Percentiles rank a stretch among this genome's conserved stretches.
These are phyloP conservation scores for Selaginella tamariscina DNA, from an alignment of 75 land plant genomes.

Conservation along the genomic window DNA sequence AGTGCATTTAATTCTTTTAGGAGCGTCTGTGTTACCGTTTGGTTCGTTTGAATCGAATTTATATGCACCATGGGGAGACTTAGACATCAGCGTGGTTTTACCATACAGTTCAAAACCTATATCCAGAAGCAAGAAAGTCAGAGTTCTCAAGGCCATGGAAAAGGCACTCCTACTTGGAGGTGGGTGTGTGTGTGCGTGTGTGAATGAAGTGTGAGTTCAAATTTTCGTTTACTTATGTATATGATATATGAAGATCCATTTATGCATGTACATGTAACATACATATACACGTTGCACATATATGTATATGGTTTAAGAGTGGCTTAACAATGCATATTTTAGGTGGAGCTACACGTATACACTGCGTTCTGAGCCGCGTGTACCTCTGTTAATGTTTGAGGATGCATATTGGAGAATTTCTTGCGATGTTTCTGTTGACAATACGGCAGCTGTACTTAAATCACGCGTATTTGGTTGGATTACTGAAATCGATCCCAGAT, in stretches of 20 bases:
- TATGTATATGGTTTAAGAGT: no score
- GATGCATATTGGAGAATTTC: slow-evolving; percentile 31
- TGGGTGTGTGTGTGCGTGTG: no score
- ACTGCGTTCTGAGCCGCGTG: slow-evolving; percentile 49
- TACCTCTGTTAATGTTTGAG: slow-evolving; percentile 57
- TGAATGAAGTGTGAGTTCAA: no score
- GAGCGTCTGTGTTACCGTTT: slow-evolving; percentile 64
- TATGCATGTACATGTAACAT: not conserved
- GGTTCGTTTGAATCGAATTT: slow-evolving; percentile 83
- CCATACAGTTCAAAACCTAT: slow-evolving; percentile 23
- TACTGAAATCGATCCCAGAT: slow-evolving; percentile 48
- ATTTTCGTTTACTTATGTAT: no score
- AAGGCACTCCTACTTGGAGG: slow-evolving; percentile 19
- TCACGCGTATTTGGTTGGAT: slow-evolving; percentile 55
- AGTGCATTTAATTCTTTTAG: no score
- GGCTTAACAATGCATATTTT: slow-evolving; percentile 3
- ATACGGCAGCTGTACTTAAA: slow-evolving; percentile 48
- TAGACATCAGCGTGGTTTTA: slow-evolving; percentile 62
- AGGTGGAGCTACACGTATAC: slow-evolving; percentile 36
- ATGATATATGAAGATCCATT: not conserved
- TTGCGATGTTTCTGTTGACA: slow-evolving; percentile 72
- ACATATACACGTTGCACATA: not conserved
- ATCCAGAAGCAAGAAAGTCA: slow-evolving; percentile 37
- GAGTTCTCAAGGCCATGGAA: slow-evolving; percentile 28
- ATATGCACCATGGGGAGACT: slow-evolving; percentile 63